Conservation (phyloP, 2,329 filamentous ascomycete genomes). For the Phyllosticta capitalensis region DNA sequence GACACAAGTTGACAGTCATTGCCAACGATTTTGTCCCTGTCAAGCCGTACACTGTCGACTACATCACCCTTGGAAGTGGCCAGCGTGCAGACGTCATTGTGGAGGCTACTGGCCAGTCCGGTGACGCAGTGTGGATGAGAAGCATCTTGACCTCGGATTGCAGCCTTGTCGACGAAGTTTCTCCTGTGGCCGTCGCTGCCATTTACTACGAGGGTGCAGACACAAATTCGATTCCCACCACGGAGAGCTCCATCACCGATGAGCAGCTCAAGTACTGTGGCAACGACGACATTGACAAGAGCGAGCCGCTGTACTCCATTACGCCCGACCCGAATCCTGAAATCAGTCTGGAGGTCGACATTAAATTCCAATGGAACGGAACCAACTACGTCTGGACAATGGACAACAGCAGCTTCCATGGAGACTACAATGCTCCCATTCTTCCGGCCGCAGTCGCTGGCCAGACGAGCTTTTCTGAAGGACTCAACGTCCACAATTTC, state of each 20-base stretch:
- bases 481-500: constrained; percentile 32
- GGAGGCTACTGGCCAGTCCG: constrained; percentile 21
- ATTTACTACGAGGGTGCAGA: constrained; percentile 51
- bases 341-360: not conserved
- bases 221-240: not conserved
- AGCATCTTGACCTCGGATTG: constrained; percentile 2
- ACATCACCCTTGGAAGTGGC: constrained; percentile 26
- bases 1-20: constrained; percentile 35
- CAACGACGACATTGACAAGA: not conserved
- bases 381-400: constrained; percentile 3
- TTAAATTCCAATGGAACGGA: not conserved
- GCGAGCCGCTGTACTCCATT: not conserved
- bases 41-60: constrained; percentile 29
- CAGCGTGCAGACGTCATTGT: constrained; percentile 34
- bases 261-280: not conserved
- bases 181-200: constrained; percentile 37
- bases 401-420: constrained; percentile 11
- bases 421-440: constrained; percentile 32
- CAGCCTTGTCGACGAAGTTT: not conserved
- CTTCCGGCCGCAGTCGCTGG: constrained; percentile 26
- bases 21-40: constrained; percentile 35
- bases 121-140: constrained; percentile 29
- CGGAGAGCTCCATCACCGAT: not conserved
- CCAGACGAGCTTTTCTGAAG: constrained; percentile 16
- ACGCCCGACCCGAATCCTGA: not conserved